phyloP scores from a whole-genome alignment of 177 flowering plant species.

The Vitis hybrid region DNA sequence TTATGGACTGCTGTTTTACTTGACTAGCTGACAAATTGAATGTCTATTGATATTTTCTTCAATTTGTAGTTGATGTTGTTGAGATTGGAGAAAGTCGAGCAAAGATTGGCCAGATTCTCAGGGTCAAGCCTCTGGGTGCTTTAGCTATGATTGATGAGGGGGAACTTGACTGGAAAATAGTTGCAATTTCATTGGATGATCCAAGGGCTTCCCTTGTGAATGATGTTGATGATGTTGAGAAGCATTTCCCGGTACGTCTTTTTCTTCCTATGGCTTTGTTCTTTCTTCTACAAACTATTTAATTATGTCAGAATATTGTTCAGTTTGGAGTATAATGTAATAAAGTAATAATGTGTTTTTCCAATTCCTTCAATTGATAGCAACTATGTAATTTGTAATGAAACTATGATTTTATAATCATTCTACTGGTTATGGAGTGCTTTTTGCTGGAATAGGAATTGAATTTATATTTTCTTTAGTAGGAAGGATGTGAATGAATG shows the following conservation, averaged over 20 bases:
- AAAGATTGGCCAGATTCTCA: slow-evolving; percentile 68
- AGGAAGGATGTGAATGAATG: no score
- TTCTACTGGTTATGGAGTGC: no score
- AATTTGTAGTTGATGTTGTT: slow-evolving; percentile 89
- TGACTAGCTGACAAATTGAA: neutral
- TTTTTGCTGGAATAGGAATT: no score
- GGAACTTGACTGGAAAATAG: slow-evolving; percentile 98
- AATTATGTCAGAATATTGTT: no score
- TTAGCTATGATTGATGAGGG: slow-evolving; percentile 99
- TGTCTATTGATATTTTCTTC: neutral
- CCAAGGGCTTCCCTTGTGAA: slow-evolving; percentile 83
- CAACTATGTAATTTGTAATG: no score
- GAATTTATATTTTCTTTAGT: no score
- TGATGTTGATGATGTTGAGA: slow-evolving; percentile 87
- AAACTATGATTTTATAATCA: no score
- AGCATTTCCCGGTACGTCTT: slow-evolving; percentile 84
- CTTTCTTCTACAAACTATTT: no score
- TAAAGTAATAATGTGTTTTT: no score
- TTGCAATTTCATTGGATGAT: slow-evolving; percentile 95
- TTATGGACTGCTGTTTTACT: neutral
- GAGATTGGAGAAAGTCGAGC: slow-evolving; percentile 77
- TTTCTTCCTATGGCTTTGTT: neutral
- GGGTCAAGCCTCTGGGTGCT: slow-evolving; percentile 85
- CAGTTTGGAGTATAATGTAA: no score
- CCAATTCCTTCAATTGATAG: no score